These are phyloP conservation scores for Solanum chilense DNA, from an alignment of 257 asterid species.

Conservation along the genomic window DNA sequence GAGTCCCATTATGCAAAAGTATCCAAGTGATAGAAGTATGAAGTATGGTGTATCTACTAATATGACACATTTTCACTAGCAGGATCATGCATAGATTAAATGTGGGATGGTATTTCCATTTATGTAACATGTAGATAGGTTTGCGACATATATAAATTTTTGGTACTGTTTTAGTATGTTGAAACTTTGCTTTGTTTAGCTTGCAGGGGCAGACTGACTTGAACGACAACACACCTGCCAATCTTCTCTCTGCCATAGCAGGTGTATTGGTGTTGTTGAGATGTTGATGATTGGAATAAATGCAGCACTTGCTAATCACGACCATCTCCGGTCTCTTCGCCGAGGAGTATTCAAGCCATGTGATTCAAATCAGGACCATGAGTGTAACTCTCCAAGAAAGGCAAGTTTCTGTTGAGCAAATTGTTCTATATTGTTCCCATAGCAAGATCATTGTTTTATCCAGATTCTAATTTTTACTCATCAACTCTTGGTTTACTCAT, in stretches of 20 bases:
- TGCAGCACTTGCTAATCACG: conserved; percentile 78
- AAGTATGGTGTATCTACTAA: too few relatives aligned
- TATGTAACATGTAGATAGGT: conserved; percentile 86
- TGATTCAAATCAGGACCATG: conserved; percentile 42
- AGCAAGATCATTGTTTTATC: too few relatives aligned
- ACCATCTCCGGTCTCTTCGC: conserved; percentile 52
- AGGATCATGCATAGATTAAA: conserved; percentile 92
- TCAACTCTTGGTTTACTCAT: background rate
- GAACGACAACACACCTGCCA: conserved; percentile 58
- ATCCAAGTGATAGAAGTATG: too few relatives aligned
- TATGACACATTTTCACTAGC: conserved; percentile 17
- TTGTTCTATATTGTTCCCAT: too few relatives aligned
- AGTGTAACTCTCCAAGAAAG: conserved; percentile 40
- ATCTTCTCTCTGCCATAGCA: conserved; percentile 82
- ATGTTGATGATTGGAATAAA: conserved; percentile 87
- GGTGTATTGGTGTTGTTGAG: conserved; percentile 89
- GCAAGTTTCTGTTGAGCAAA: conserved; percentile 17
- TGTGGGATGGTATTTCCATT: conserved; percentile 86
- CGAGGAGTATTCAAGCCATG: conserved; percentile 56
- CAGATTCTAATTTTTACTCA: too few relatives aligned
- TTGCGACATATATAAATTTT: background rate
- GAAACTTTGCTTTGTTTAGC: conserved; percentile 38
- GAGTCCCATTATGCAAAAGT: background rate
- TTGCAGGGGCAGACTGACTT: conserved; percentile 90
- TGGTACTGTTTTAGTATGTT: background rate